A percentile compares a stretch with the other conserved stretches of the same genome.
phyloP scores from a whole-genome alignment of 768 basidiomycete species.

The Trametes villosa region DNA sequence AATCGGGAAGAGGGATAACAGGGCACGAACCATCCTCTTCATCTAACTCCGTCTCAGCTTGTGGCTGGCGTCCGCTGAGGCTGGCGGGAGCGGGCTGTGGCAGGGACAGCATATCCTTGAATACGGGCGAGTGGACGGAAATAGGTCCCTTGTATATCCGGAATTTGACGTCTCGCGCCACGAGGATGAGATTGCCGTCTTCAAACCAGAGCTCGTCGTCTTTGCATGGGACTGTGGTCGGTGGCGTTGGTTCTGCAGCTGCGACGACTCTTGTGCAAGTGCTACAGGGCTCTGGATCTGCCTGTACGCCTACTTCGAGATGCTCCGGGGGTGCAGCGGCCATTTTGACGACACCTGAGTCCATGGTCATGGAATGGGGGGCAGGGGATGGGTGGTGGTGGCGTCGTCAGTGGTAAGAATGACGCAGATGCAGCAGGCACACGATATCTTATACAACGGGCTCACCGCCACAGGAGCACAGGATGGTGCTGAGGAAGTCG shows the following conservation, averaged over 20 bases:
- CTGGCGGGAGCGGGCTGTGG: background rate
- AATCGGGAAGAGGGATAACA: background rate
- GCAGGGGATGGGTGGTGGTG: too few species aligned
- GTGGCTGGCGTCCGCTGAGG: background rate
- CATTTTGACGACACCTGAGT: too few species aligned
- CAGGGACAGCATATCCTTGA: slow-evolving; percentile 15
- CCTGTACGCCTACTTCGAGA: background rate
- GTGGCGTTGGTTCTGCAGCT: background rate
- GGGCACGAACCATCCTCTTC: background rate
- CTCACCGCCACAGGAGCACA: too few species aligned
- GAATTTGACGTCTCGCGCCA: slow-evolving; percentile 9
- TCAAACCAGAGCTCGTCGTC: slow-evolving; percentile 22
- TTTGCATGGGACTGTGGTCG: background rate
- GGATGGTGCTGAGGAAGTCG: background rate
- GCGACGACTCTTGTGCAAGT: background rate
- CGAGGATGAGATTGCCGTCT: slow-evolving; percentile 25
- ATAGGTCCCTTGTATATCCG: slow-evolving; percentile 19
- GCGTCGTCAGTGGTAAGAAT: too few species aligned
- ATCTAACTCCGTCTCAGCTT: background rate
- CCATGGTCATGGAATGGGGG: too few species aligned
- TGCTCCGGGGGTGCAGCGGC: background rate
- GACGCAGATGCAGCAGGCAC: too few species aligned
- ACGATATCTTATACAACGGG: too few species aligned
- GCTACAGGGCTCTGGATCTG: background rate
- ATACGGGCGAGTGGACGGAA: slow-evolving; percentile 8